phyloP scores from a whole-genome alignment of 768 basidiomycete species.

The Hypholoma fasciculare region DNA sequence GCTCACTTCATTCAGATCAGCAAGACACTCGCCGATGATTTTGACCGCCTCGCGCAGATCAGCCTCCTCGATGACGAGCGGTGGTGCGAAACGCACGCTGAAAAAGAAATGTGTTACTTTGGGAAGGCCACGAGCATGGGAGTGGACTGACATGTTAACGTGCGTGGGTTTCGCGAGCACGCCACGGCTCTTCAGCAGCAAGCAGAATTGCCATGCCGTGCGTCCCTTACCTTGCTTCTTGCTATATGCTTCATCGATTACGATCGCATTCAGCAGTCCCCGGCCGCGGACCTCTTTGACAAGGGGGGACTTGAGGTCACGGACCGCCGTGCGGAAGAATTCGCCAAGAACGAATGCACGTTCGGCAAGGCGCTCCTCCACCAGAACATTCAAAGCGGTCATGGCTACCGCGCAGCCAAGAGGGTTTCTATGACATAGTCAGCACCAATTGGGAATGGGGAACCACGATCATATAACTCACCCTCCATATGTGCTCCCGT shows the following conservation, averaged over 20 bases:
- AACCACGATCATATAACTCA: conserved; percentile 33
- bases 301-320: conserved; percentile 64
- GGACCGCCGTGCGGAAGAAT: conserved; percentile 69
- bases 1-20: conserved; percentile 78
- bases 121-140: not conserved
- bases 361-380: conserved; percentile 82
- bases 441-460: not conserved
- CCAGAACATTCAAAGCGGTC: conserved; percentile 88
- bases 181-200: conserved; percentile 88
- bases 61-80: conserved; percentile 89
- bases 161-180: conserved; percentile 97
- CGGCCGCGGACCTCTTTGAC: conserved; percentile 80
- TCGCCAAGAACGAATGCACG: conserved; percentile 80
- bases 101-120: not conserved
- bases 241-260: conserved; percentile 85
- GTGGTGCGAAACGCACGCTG: conserved; percentile 96
- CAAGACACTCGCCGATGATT: conserved; percentile 75
- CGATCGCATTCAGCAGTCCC: conserved; percentile 90
- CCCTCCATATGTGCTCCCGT: conserved; percentile 96
- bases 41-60: conserved; percentile 74
- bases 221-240: conserved; percentile 51
- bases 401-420: conserved; percentile 96
- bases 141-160: conserved; percentile 75
- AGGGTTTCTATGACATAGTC: conserved; percentile 63
- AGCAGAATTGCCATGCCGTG: conserved; percentile 94